Evolutionary conservation across 495 filamentous ascomycete genomes (phyloP), one percentile per base, ranked within the genome.

Genomic region (Aspergillus heteromorphus): DNA sequence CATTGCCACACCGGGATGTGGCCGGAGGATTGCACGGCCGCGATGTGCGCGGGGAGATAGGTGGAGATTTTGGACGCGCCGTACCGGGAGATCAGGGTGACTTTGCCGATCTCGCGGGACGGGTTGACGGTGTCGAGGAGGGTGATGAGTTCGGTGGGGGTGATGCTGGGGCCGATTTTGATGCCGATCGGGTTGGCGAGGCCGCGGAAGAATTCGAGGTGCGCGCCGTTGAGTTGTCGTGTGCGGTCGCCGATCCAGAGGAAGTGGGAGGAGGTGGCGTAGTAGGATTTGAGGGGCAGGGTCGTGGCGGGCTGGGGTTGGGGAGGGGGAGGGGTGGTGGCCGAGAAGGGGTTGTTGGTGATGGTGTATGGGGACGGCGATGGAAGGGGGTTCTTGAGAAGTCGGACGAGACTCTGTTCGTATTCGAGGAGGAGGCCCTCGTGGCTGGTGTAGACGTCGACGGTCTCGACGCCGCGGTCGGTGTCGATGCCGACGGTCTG

Each of bases 221-320:
- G 93, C 0, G 89, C 95, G 56, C 89, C 88, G 70, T 90, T 84
- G 21, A 97, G 77, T 64, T 97, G 92, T 27, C 93, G 84, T 1
- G 93, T 98, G 51, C 93, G 87, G 70, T 98, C 93, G 23, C 93
- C 93, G 64, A 98, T 92, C 93, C 93, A 98, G 62, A 98, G 78
- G 74, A 98, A 97, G 69, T 97, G 95, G 0, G 89, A 87, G n/a
- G 88, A 93, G 0, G 93, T 97, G 66, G 93, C 83, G 72, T 87
- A 95, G 76, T 83, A 91, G 53, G 77, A 74, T 62, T 59, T 55
- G 6, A 29, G 54, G 0, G 58, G 21, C 50, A 41, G 19, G 54
- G 55, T 14, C 18, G 61, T 61, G 43, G 45, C 9, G 42, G 42
- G 45, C 40, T 29, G 36, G 18, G 30, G 49, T 5, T 3, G 48